phyloP scores from a whole-genome alignment of 352 stramenopile genomes.

The Pilasporangium apinafurcum region DNA sequence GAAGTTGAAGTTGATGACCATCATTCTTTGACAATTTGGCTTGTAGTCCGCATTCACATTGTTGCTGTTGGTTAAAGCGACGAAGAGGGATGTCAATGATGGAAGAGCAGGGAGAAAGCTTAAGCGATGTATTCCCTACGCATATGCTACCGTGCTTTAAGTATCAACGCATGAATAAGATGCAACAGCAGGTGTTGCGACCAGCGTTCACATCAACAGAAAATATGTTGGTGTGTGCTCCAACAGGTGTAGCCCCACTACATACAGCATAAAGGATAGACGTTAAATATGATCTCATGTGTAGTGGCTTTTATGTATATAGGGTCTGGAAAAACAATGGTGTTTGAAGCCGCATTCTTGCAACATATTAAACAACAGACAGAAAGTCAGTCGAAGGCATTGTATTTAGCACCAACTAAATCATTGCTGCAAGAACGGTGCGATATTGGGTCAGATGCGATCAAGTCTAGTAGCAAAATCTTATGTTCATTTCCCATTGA shows the following conservation, averaged over 20 bases:
- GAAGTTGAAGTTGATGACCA: constrained; percentile 35
- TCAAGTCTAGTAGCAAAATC: neutral
- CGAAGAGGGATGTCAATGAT: constrained; percentile 1
- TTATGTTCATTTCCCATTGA: neutral
- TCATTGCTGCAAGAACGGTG: constrained; percentile 41
- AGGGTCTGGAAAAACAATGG: constrained; percentile 42
- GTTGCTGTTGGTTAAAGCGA: neutral
- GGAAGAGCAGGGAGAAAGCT: constrained; percentile 1
- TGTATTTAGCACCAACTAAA: constrained; percentile 45
- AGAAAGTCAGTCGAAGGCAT: constrained; percentile 10
- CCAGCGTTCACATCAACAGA: constrained; percentile 15
- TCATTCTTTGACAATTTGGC: constrained; percentile 24
- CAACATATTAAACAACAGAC: constrained; percentile 11
- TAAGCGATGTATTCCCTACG: constrained; percentile 23
- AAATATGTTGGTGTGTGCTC: constrained; percentile 39
- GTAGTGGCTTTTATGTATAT: neutral
- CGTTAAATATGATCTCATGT: too few species aligned
- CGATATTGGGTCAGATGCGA: neutral
- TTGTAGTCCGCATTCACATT: constrained; percentile 6
- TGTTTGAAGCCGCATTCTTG: constrained; percentile 43
- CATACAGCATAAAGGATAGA: neutral
- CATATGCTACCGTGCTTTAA: constrained; percentile 32
- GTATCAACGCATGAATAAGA: constrained; percentile 30
- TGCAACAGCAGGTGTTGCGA: constrained; percentile 33
- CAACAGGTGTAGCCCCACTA: constrained; percentile 18